These are phyloP conservation scores for Heracleum sosnowskyi DNA, from an alignment of 129 eudicot species.

Conservation along the genomic window DNA sequence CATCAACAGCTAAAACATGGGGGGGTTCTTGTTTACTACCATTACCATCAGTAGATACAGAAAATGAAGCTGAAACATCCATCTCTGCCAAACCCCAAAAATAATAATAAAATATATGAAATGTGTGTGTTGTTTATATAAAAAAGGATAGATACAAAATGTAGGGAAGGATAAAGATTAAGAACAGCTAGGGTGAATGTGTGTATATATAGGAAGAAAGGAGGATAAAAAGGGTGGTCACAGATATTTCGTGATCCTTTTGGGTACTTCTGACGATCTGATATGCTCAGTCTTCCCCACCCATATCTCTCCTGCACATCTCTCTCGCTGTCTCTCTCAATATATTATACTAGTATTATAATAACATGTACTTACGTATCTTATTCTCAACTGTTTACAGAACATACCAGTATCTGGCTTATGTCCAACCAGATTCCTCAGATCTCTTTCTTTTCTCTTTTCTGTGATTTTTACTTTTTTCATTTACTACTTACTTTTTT, in stretches of 20 bases:
- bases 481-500: too few relatives aligned
- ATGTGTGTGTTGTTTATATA: not conserved
- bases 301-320: slow-evolving; percentile 15
- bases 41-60: not conserved
- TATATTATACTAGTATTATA: not conserved
- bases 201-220: not conserved
- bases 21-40: slow-evolving; percentile 25
- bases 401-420: slow-evolving; percentile 8
- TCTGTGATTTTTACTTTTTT: not conserved
- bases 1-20: slow-evolving; percentile 87
- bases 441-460: not conserved
- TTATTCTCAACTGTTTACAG: not conserved
- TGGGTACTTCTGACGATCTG: slow-evolving; percentile 46
- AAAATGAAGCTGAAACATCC: slow-evolving; percentile 20
- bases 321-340: not conserved
- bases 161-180: not conserved
- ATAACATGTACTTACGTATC: not conserved
- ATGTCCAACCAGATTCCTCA: slow-evolving; percentile 17
- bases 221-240: slow-evolving; percentile 25
- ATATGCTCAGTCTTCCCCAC: slow-evolving; percentile 22
- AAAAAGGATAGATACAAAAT: not conserved
- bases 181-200: not conserved
- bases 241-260: slow-evolving; percentile 72
- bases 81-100: slow-evolving; percentile 4
- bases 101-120: not conserved